Evolutionary conservation across 1,284 basidiomycete species (phyloP).

Genomic region (Serendipita sp.): DNA sequence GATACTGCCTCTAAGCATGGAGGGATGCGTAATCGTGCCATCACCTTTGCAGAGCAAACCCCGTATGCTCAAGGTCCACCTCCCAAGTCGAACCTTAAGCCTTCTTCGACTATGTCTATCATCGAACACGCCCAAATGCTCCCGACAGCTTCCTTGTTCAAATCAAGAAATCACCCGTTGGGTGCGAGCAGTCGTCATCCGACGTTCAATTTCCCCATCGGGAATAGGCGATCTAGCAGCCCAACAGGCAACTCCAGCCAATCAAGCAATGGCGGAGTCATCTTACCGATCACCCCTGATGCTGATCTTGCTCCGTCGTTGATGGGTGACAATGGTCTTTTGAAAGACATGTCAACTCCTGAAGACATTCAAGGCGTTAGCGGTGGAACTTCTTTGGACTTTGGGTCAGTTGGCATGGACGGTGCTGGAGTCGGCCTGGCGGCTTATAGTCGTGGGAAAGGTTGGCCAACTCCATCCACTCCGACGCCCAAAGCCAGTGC

Average conservation of each 20-base stretch:
- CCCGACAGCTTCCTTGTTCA: neutral
- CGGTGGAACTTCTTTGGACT: neutral
- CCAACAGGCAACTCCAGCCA: constrained; percentile 3
- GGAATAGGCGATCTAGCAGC: neutral
- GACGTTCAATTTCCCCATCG: neutral
- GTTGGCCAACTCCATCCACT: neutral
- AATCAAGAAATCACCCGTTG: neutral
- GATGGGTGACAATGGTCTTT: neutral
- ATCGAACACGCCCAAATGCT: constrained; percentile 6
- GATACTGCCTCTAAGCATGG: neutral
- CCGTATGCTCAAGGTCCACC: neutral
- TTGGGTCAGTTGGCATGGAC: neutral
- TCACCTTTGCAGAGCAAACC: neutral
- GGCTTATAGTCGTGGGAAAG: neutral
- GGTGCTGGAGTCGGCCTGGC: neutral
- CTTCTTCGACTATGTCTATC: constrained; percentile 1
- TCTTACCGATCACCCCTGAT: neutral
- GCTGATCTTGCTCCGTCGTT: neutral
- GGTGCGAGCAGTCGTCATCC: neutral
- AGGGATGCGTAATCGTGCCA: neutral
- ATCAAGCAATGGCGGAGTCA: constrained; percentile 1
- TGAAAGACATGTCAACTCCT: neutral
- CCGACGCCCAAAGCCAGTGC: neutral
- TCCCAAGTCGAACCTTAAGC: neutral
- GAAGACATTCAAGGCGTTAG: neutral